These are phyloP conservation scores for Globisporangium emineosum DNA, from an alignment of 352 stramenopile species.

Conservation along the genomic window DNA sequence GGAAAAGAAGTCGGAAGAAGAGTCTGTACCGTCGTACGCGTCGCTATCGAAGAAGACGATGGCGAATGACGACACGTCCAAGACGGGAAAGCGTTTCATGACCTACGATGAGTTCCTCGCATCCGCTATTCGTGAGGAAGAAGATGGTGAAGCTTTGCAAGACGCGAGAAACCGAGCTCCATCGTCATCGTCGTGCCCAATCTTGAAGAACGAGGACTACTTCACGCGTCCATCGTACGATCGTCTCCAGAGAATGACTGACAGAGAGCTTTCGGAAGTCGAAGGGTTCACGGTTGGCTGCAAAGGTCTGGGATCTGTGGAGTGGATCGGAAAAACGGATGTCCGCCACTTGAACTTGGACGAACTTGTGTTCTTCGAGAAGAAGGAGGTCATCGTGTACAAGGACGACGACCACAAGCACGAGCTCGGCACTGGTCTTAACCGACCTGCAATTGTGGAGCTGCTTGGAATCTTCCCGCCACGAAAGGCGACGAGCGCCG, in stretches of 20 bases:
- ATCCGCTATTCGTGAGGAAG: constrained; percentile 47
- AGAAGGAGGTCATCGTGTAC: constrained; percentile 86
- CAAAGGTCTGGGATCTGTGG: constrained; percentile 70
- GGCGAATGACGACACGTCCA: constrained; percentile 20
- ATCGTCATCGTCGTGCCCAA: constrained; percentile 46
- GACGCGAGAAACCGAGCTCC: constrained; percentile 16
- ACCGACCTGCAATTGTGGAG: constrained; percentile 78
- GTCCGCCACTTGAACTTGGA: constrained; percentile 78
- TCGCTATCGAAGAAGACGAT: constrained; percentile 31
- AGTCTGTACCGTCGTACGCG: constrained; percentile 17
- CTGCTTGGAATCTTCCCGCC: constrained; percentile 75
- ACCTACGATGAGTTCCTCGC: constrained; percentile 80
- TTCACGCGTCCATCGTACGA: constrained; percentile 76
- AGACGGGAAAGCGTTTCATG: constrained; percentile 61
- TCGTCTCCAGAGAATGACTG: constrained; percentile 64
- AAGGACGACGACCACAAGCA: constrained; percentile 83
- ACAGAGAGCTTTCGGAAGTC: constrained; percentile 63
- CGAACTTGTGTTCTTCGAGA: constrained; percentile 76
- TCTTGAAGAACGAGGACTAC: constrained; percentile 74
- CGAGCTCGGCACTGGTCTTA: constrained; percentile 63
- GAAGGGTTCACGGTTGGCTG: constrained; percentile 79
- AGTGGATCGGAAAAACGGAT: constrained; percentile 81
- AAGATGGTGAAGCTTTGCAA: constrained; percentile 30
- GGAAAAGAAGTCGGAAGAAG: constrained; percentile 29
- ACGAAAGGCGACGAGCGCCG: constrained; percentile 46